These are phyloP conservation scores for Umbelopsis sp. DNA, from an alignment of 192 early-diverging fungal genomes.

Conservation along the genomic window DNA sequence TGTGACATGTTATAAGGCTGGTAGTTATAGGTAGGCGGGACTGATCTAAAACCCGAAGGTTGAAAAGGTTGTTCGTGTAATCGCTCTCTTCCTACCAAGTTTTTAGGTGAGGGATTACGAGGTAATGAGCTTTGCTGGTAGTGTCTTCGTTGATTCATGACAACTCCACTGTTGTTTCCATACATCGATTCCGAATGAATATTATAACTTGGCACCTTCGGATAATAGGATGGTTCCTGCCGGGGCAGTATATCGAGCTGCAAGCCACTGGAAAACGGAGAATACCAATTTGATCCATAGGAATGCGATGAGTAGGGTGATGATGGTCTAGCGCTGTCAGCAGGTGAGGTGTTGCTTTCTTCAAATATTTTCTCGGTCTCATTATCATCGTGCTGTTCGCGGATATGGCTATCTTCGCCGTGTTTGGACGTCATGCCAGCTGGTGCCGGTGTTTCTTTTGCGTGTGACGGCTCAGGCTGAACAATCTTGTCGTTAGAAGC, in stretches of 20 bases:
- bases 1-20: background rate
- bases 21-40: background rate
- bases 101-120: background rate
- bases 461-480: too few relatives aligned
- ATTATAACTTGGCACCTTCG: background rate
- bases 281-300: background rate
- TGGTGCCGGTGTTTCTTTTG: too few relatives aligned
- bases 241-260: slow-evolving; percentile 7
- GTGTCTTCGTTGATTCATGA: slow-evolving; percentile 7
- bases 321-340: background rate
- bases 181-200: background rate
- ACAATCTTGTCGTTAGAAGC: too few relatives aligned
- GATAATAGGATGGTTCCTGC: background rate
- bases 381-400: background rate
- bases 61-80: background rate
- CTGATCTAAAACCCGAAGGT: background rate
- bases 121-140: slow-evolving; percentile 18
- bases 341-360: background rate
- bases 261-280: slow-evolving; percentile 6
- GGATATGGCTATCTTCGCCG: too few relatives aligned
- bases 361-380: background rate
- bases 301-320: background rate
- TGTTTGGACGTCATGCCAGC: too few relatives aligned
- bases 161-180: background rate
- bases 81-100: slow-evolving; percentile 16